Evolutionary conservation across 2,329 filamentous ascomycete genomes (phyloP).

Genomic region (Fusarium brevicatenulatum): DNA sequence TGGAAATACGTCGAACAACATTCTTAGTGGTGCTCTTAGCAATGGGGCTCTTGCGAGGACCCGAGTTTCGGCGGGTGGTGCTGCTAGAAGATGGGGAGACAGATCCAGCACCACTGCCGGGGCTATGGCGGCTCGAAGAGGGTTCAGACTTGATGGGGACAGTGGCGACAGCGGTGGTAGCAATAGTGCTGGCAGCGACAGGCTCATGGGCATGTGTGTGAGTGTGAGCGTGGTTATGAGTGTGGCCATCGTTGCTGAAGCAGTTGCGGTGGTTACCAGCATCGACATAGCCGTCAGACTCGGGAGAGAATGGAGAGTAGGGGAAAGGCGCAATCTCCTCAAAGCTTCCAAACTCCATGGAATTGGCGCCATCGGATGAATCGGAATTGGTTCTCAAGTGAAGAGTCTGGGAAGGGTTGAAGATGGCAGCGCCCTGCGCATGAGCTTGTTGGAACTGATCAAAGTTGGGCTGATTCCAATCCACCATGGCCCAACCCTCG

Average conservation of each 20-base stretch:
- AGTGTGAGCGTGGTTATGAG: conserved; percentile 52
- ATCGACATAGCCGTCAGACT: conserved; percentile 79
- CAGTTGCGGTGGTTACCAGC: conserved; percentile 69
- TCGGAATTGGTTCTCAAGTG: conserved; percentile 89
- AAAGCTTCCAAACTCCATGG: conserved; percentile 79
- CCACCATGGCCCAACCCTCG: conserved; percentile 86
- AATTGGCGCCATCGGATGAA: conserved; percentile 77
- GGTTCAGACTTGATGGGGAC: conserved; percentile 72
- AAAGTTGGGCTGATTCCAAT: conserved; percentile 74
- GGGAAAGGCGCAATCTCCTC: conserved; percentile 79
- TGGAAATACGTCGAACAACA: conserved; percentile 81
- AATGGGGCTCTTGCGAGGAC: conserved; percentile 78
- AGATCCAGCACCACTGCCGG: conserved; percentile 69
- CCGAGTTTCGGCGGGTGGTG: conserved; percentile 71
- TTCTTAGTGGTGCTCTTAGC: conserved; percentile 80
- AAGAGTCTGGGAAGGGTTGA: conserved; percentile 90
- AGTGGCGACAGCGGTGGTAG: conserved; percentile 73
- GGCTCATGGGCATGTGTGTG: conserved; percentile 54
- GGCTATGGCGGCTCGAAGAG: conserved; percentile 66
- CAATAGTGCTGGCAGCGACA: conserved; percentile 75
- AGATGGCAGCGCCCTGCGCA: conserved; percentile 73
- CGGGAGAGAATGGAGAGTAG: conserved; percentile 83
- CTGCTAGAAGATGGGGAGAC: conserved; percentile 71
- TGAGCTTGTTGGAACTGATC: conserved; percentile 68
- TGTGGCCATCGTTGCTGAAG: conserved; percentile 65